Base-by-base conservation (phyloP, 768 basidiomycete genomes). In the Lactarius psammicola region DNA sequence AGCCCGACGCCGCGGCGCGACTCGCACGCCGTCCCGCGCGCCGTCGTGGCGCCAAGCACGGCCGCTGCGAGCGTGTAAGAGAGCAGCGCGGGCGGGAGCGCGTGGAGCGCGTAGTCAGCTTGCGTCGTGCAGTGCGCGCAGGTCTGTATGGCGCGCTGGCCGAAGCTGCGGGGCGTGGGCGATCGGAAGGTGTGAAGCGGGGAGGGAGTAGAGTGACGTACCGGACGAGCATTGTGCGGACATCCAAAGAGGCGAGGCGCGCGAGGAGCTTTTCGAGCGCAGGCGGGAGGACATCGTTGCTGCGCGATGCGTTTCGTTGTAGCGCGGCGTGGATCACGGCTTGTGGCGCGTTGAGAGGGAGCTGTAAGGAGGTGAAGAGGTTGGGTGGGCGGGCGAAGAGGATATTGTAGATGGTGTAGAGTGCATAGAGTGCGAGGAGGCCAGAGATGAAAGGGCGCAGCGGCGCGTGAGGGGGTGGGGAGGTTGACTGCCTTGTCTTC, bases 141-240 rank as follows among this genome's bases (percentile, higher is more conserved):
- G 11, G 63, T 69, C 54, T 70, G 69, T 5, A 70, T 33, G 20
- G 56, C 40, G 10, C 59, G 54, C 26, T 68, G 69, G 34, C 69
- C 69, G 51, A 56, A 70, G 18, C 69, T 70, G 51, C 5, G 17
- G 20, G 42, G 42, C 20, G 42, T 44, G 20, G 42, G 20, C 20
- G 42, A 36, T 26, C 33, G 28, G 15, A 9, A 30, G 42, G 57
- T 5, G 31, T 5, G 23, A 1, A 4, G 9, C 30, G 26, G 44
- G 15, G 15, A 28, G 8, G 20, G n/a, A n/a, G n/a, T n/a, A 18
- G 38, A 2, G 34, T 1, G n/a, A 6, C 55, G 58, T 33, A 70
- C 69, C 69, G 60, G 58, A 65, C 64, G 62, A 70, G 68, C 30
- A 69, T 56, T 1, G 51, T 63, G 17, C 69, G 69, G 5, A 57